Conservation (phyloP, 345 rosid genomes). For the Bretschneidera sinensis region DNA sequence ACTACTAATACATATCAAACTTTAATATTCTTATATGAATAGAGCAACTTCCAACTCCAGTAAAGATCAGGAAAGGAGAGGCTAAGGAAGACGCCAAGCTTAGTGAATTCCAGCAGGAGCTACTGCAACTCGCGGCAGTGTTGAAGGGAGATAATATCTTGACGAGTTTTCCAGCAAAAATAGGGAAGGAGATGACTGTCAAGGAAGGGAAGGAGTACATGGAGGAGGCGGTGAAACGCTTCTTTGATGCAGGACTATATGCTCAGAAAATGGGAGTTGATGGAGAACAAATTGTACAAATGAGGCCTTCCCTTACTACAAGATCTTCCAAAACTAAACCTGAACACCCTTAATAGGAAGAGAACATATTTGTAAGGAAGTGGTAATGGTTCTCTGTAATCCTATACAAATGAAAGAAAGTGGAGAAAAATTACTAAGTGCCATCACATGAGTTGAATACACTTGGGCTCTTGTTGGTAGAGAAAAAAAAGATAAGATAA, state of each 20-base stretch:
- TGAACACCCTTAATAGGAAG: slow-evolving; percentile 16
- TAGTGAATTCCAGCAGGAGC: slow-evolving; percentile 80
- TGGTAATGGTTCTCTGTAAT: too few relatives aligned
- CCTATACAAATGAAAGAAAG: too few relatives aligned
- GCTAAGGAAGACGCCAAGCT: slow-evolving; percentile 61
- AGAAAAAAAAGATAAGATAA: too few relatives aligned
- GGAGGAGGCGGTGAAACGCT: slow-evolving; percentile 78
- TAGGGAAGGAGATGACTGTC: slow-evolving; percentile 65
- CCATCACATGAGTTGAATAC: too few relatives aligned
- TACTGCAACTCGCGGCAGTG: slow-evolving; percentile 77
- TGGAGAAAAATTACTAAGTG: too few relatives aligned
- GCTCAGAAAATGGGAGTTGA: slow-evolving; percentile 81
- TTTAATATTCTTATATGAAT: not conserved
- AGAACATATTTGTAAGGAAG: not conserved
- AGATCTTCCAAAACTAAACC: slow-evolving; percentile 34
- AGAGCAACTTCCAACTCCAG: slow-evolving; percentile 54
- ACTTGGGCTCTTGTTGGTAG: too few relatives aligned
- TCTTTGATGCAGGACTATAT: slow-evolving; percentile 53
- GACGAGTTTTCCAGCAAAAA: slow-evolving; percentile 39
- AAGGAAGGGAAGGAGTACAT: slow-evolving; percentile 71
- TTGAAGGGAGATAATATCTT: slow-evolving; percentile 60
- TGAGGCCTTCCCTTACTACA: slow-evolving; percentile 81
- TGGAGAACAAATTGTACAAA: slow-evolving; percentile 64
- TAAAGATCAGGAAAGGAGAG: slow-evolving; percentile 49
- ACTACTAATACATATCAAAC: not conserved